Evolutionary conservation across 169 alveolate genomes (phyloP).

Genomic region (Plasmodium malariae): DNA sequence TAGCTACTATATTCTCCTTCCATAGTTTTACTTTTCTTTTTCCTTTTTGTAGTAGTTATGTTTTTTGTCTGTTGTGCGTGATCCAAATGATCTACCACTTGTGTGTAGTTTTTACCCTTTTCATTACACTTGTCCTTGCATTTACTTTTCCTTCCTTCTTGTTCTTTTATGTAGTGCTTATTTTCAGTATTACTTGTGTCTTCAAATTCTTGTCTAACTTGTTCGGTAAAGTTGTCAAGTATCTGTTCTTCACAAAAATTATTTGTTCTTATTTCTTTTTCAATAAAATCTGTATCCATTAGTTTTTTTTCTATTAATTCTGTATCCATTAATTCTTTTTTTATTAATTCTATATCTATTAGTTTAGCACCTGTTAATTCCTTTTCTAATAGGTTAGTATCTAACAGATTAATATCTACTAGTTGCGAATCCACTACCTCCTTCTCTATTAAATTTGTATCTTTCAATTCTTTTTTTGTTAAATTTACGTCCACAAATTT

Average conservation of each 20-base stretch:
- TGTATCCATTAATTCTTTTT: constrained; percentile 55
- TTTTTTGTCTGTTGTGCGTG: too few species aligned
- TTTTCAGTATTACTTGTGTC: constrained; percentile 6
- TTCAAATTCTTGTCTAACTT: constrained; percentile 5
- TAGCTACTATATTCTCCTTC: neutral
- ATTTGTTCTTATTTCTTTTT: constrained; percentile 18
- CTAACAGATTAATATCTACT: neutral
- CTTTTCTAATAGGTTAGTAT: constrained; percentile 16
- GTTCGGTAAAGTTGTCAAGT: constrained; percentile 25
- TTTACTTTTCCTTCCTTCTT: constrained; percentile 6
- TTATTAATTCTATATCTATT: constrained; percentile 43
- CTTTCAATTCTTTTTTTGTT: constrained; percentile 15
- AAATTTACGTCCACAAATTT: constrained; percentile 13
- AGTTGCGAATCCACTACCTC: neutral
- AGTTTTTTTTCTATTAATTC: constrained; percentile 57
- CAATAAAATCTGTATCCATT: constrained; percentile 25
- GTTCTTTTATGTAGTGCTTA: neutral
- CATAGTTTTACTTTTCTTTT: neutral
- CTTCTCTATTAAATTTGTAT: neutral
- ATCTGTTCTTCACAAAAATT: constrained; percentile 16
- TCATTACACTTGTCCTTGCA: neutral
- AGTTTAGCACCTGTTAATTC: constrained; percentile 35
- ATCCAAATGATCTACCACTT: neutral
- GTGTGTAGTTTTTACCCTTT: neutral
- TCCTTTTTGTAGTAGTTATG: neutral